These are phyloP conservation scores for Backusella parvicylindrica DNA, from an alignment of 192 early-diverging fungal species.

Conservation along the genomic window DNA sequence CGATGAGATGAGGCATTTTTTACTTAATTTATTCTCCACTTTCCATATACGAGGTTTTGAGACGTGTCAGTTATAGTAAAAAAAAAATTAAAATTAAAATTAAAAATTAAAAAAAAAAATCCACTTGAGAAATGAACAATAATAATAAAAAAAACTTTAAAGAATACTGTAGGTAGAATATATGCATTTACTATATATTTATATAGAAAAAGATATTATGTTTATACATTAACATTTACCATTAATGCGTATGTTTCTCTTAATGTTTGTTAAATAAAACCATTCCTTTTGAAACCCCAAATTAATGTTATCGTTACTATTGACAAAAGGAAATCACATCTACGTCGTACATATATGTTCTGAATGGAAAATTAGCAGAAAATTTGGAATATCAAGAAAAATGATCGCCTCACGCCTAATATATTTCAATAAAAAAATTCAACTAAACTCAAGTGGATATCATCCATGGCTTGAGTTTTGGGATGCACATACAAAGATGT, in stretches of 20 bases:
- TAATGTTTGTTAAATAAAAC: not conserved
- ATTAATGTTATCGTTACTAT: not conserved
- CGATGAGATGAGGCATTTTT: not conserved
- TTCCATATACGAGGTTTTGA: not conserved
- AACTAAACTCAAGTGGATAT: not conserved
- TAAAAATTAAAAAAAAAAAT: no score
- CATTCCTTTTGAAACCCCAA: not conserved
- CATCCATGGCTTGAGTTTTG: not conserved
- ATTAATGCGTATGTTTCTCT: not conserved
- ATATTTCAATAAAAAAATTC: not conserved
- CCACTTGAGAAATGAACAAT: not conserved
- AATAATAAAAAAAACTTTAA: not conserved
- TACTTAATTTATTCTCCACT: not conserved
- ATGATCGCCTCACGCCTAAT: not conserved
- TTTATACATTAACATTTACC: not conserved
- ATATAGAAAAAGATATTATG: not conserved
- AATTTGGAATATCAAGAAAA: not conserved
- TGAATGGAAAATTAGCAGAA: not conserved
- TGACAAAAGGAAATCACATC: not conserved
- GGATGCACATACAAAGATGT: not conserved
- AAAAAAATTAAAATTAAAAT: no score
- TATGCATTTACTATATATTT: not conserved
- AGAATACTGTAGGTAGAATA: not conserved
- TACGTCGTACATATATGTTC: not conserved
- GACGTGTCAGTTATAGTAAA: not conserved